Conservation (phyloP, 78 protist genomes). For the Dictyostelium purpureum region DNA sequence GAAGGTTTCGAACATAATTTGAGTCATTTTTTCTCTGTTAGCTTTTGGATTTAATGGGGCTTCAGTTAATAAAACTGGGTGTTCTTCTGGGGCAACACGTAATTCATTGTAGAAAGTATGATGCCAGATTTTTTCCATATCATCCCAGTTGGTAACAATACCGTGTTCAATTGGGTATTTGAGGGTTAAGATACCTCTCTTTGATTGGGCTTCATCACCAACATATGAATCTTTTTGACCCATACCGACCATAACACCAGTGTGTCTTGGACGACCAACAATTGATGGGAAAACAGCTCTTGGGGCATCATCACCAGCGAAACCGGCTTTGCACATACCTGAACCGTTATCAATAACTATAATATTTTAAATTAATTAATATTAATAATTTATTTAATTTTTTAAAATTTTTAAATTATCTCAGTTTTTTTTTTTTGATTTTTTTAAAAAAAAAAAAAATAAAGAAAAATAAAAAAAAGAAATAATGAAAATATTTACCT, state of each 20-base stretch:
- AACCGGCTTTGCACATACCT: too few relatives aligned
- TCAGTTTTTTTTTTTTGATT: too few relatives aligned
- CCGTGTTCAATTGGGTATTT: constrained; percentile 78
- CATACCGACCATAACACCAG: constrained; percentile 90
- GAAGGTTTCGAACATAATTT: constrained; percentile 96
- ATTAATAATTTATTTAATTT: too few relatives aligned
- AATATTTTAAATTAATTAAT: constrained; percentile 90
- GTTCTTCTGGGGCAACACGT: constrained; percentile 78
- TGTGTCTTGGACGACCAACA: constrained; percentile 91
- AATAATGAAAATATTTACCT: too few relatives aligned
- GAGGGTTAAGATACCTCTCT: constrained; percentile 76
- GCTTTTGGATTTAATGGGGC: constrained; percentile 87
- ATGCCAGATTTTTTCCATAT: constrained; percentile 56
- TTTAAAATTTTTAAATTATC: too few relatives aligned
- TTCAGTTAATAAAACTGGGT: constrained; percentile 94
- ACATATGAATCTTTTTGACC: constrained; percentile 72
- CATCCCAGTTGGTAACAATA: constrained; percentile 43
- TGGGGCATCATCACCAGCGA: constrained; percentile 93
- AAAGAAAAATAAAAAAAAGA: too few relatives aligned
- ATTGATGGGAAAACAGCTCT: constrained; percentile 91
- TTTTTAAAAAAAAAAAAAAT: too few relatives aligned
- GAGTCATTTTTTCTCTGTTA: constrained; percentile 92
- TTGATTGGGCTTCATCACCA: constrained; percentile 27
- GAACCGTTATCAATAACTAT: too few relatives aligned
- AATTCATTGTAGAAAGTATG: constrained; percentile 47